Conservation (phyloP, 768 basidiomycete species). For the Lactifluus subvellereus region DNA sequence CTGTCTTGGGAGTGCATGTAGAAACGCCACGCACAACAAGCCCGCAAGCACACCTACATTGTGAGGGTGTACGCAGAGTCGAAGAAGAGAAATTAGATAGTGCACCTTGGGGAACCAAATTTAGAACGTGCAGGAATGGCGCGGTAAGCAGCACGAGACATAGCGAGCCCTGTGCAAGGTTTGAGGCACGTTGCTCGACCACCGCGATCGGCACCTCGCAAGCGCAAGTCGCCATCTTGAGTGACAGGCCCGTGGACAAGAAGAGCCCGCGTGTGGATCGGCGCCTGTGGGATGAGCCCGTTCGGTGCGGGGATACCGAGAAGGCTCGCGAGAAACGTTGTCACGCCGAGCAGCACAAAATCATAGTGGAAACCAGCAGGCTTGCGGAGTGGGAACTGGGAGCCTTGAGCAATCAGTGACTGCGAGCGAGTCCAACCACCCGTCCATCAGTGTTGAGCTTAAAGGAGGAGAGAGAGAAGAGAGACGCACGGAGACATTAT, state of each 20-base stretch:
- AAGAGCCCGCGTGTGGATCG: slow-evolving; percentile 85
- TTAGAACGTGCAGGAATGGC: slow-evolving; percentile 76
- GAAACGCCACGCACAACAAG: slow-evolving; percentile 55
- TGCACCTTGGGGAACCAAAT: slow-evolving; percentile 59
- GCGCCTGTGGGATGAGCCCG: slow-evolving; percentile 80
- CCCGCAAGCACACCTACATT: slow-evolving; percentile 68
- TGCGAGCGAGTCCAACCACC: slow-evolving; percentile 28
- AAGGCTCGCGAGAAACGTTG: slow-evolving; percentile 84
- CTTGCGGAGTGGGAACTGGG: slow-evolving; percentile 84
- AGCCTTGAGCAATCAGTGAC: slow-evolving; percentile 90
- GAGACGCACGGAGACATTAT: slow-evolving; percentile 76
- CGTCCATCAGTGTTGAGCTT: not conserved
- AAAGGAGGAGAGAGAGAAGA: not conserved
- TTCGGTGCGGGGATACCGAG: slow-evolving; percentile 85
- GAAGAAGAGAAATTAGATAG: slow-evolving; percentile 30
- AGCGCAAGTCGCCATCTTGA: slow-evolving; percentile 28
- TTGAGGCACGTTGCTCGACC: slow-evolving; percentile 91
- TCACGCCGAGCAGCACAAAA: slow-evolving; percentile 86
- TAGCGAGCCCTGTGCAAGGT: slow-evolving; percentile 75
- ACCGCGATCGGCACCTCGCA: slow-evolving; percentile 59
- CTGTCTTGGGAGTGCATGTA: not conserved
- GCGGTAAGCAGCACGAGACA: slow-evolving; percentile 75
- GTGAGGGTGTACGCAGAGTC: not conserved
- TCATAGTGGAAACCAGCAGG: slow-evolving; percentile 85
- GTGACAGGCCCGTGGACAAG: slow-evolving; percentile 52